phyloP scores from a whole-genome alignment of 1,284 basidiomycete genomes.

The Stygiomarasmius scandens region DNA sequence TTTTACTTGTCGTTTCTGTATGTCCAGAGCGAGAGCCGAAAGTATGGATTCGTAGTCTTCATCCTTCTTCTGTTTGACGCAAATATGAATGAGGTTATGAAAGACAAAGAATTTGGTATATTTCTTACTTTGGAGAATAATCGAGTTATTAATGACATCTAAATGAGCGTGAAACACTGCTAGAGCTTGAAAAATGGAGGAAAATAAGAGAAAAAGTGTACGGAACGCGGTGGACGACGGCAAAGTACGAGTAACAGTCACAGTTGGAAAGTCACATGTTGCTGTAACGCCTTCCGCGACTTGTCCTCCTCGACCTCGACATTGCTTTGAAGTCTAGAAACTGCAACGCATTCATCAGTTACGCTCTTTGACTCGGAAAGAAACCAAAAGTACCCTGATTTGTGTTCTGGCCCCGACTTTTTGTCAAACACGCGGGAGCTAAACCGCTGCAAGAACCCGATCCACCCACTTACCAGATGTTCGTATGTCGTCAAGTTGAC shows the following conservation, averaged over 20 bases:
- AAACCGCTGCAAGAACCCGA: too few species aligned
- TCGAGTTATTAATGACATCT: constrained; percentile 13
- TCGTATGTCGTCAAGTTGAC: too few species aligned
- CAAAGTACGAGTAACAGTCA: not conserved
- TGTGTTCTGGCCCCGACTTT: too few species aligned
- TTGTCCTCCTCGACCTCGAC: too few species aligned
- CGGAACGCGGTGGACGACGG: not conserved
- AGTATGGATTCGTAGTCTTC: constrained; percentile 78
- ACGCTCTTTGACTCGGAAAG: too few species aligned
- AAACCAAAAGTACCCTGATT: too few species aligned
- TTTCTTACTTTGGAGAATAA: constrained; percentile 6
- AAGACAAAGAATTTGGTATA: not conserved
- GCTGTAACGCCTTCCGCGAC: too few species aligned
- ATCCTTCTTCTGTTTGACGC: constrained; percentile 34
- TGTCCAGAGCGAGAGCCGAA: constrained; percentile 63
- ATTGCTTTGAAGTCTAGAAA: too few species aligned
- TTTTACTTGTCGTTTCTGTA: constrained; percentile 75
- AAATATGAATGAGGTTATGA: not conserved
- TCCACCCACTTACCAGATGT: too few species aligned
- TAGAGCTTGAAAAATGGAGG: not conserved
- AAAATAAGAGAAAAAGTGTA: not conserved
- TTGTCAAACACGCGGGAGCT: too few species aligned
- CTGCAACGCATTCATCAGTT: too few species aligned
- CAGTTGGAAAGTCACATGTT: not conserved
- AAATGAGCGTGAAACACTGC: not conserved